Evolutionary conservation across 768 basidiomycete species (phyloP), one percentile per base, ranked within the genome.

Genomic region (Naganishia antarctica): DNA sequence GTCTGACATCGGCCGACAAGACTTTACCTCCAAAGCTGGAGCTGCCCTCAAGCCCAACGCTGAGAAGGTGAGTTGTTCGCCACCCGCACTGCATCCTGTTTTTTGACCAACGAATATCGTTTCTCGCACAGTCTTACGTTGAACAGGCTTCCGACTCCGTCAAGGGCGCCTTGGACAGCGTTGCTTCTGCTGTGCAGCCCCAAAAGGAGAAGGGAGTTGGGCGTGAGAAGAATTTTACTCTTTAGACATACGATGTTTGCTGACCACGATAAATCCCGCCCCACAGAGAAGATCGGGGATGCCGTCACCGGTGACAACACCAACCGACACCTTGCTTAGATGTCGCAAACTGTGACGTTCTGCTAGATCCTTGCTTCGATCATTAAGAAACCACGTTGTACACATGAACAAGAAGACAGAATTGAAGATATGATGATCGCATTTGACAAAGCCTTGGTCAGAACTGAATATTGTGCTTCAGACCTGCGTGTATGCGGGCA

Each of bases 151-250:
- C 51, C 26, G 67, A 68, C 60, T 50, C 21, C 63, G 67, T 65
- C 63, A 67, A 67, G 66, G 66, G 66, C 34, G 29, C 62, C 40
- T 28, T 67, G 46, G 66, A 67, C 66, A 48, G 51, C 21, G 62
- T 67, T 37, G 66, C 66, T 32, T 63, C 60, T 40, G 65, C 65
- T 50, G 66, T 67, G 23, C 47, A 53, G 16, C 66, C 63, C 12
- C 66, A 63, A 32, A 26, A 63, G 31, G 31, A 63, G 45, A 67
- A 67, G 61, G 45, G 50, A 6, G 32, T 31, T 31, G 32, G 28
- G 16, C 50, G 50, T 51, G n/a, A n/a, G n/a, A n/a, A n/a, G 7
- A 37, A 32, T 13, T 29, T 45, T 32, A 15, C 43, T 11, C 9
- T 18, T 31, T 7, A 5, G 25, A n/a, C 16, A n/a, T 26, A 9